phyloP scores from a whole-genome alignment of 2,329 filamentous ascomycete species.

The Pseudogymnoascus sp. region DNA sequence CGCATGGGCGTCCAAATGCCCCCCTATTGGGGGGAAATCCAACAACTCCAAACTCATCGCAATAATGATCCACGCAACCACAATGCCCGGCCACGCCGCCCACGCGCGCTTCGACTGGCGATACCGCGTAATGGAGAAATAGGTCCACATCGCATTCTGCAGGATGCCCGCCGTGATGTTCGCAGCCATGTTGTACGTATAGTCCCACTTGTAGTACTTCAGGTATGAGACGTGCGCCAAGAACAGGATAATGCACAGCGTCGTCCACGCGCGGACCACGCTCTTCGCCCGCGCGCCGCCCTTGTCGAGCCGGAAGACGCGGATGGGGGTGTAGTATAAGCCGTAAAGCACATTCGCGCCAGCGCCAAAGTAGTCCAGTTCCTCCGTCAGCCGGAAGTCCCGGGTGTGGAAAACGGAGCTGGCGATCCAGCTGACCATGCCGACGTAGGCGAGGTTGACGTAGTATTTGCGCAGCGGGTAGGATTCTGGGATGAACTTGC shows the following conservation, averaged over 20 bases:
- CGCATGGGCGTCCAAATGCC: constrained; percentile 84
- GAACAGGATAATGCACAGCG: constrained; percentile 64
- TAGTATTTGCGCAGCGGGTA: constrained; percentile 80
- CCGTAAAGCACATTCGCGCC: constrained; percentile 87
- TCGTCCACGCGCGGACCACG: constrained; percentile 66
- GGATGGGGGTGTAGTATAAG: constrained; percentile 73
- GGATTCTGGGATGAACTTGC: constrained; percentile 56
- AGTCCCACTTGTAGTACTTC: constrained; percentile 82
- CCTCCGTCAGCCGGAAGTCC: constrained; percentile 79
- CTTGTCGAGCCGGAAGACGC: constrained; percentile 74
- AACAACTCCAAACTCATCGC: constrained; percentile 94
- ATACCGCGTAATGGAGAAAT: constrained; percentile 72
- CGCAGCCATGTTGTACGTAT: constrained; percentile 95
- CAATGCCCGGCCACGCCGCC: constrained; percentile 83
- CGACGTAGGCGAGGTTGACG: constrained; percentile 68
- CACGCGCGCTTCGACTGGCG: constrained; percentile 62
- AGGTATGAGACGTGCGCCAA: constrained; percentile 72
- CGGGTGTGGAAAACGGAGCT: constrained; percentile 88
- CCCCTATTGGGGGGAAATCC: constrained; percentile 80
- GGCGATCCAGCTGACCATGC: constrained; percentile 76
- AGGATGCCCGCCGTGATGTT: constrained; percentile 76
- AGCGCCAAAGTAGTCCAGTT: constrained; percentile 92
- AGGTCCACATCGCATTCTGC: constrained; percentile 78
- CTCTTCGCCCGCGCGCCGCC: constrained; percentile 29
- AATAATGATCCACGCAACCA: constrained; percentile 83